Percentiles rank a stretch among this genome's conserved stretches.
phyloP scores from a whole-genome alignment of 2,329 filamentous ascomycete genomes.

The Fusarium protoensiforme region DNA sequence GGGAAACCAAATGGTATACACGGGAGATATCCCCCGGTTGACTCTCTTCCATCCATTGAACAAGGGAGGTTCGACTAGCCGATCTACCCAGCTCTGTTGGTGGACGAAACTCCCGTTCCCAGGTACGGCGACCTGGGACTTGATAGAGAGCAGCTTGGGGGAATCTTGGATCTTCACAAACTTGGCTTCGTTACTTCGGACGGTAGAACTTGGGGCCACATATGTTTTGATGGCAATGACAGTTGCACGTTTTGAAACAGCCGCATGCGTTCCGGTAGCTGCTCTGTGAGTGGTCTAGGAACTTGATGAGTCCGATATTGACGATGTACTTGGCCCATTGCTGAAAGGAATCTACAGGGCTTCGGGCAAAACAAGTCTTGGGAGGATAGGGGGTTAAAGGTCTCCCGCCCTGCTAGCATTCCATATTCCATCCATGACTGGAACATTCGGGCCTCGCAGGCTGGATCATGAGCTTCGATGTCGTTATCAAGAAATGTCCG shows the following conservation, averaged over 20 bases:
- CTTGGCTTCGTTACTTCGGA: not conserved
- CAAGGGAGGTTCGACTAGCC: not conserved
- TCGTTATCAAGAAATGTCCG: not conserved
- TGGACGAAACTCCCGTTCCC: not conserved
- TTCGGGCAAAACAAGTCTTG: not conserved
- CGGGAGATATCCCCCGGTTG: not conserved
- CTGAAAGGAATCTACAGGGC: not conserved
- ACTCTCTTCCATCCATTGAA: not conserved
- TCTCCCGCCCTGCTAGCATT: not conserved
- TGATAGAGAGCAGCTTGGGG: not conserved
- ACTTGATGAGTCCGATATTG: not conserved
- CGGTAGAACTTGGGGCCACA: not conserved
- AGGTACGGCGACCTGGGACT: not conserved
- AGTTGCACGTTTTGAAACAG: not conserved
- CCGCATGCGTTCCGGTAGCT: not conserved
- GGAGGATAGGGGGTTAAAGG: not conserved
- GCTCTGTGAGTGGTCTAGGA: not conserved
- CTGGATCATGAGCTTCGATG: not conserved
- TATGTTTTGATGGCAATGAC: not conserved
- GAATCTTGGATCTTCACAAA: not conserved
- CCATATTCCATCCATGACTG: not conserved
- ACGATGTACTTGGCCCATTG: not conserved
- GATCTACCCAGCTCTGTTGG: not conserved
- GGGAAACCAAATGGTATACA: not conserved
- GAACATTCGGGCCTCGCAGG: not conserved